Conservation (phyloP, 176 grass and related monocot species). For the Bonia amplexicaulis region DNA sequence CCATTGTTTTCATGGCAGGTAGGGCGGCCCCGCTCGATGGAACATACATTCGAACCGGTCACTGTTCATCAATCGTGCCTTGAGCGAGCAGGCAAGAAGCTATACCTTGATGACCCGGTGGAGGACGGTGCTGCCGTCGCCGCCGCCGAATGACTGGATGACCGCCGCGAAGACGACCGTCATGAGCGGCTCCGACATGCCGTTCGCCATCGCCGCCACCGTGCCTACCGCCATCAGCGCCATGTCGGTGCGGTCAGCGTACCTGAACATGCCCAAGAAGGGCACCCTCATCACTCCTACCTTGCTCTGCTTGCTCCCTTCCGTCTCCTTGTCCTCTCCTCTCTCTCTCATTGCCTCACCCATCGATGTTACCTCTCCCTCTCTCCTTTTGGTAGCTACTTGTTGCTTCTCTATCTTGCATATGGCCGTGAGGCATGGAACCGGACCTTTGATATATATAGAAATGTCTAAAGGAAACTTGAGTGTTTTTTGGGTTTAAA, state of each 20-base stretch:
- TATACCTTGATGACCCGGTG: conserved; percentile 58
- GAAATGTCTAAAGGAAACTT: too few species aligned
- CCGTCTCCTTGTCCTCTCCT: not conserved
- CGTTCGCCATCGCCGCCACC: conserved; percentile 50
- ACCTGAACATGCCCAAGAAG: conserved; percentile 45
- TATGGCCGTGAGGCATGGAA: not conserved
- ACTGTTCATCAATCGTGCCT: not conserved
- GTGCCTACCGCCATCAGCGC: conserved; percentile 46
- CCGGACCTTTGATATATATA: not conserved
- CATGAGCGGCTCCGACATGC: conserved; percentile 52
- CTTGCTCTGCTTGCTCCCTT: not conserved
- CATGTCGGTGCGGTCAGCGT: conserved; percentile 31
- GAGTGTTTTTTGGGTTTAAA: too few species aligned
- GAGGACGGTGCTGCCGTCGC: conserved; percentile 24
- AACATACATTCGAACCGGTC: not conserved
- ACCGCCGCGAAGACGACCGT: conserved; percentile 45
- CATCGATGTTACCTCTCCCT: not conserved
- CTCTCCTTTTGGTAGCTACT: not conserved
- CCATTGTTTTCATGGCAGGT: not conserved
- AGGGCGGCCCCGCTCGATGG: not conserved
- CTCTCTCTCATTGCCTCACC: not conserved
- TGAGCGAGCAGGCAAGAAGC: not conserved
- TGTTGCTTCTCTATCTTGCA: not conserved
- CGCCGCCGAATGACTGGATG: conserved; percentile 47
- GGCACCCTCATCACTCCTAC: conserved; percentile 5